Conservation (phyloP, 202 grass and related monocot genomes). For the Setaria italica region DNA sequence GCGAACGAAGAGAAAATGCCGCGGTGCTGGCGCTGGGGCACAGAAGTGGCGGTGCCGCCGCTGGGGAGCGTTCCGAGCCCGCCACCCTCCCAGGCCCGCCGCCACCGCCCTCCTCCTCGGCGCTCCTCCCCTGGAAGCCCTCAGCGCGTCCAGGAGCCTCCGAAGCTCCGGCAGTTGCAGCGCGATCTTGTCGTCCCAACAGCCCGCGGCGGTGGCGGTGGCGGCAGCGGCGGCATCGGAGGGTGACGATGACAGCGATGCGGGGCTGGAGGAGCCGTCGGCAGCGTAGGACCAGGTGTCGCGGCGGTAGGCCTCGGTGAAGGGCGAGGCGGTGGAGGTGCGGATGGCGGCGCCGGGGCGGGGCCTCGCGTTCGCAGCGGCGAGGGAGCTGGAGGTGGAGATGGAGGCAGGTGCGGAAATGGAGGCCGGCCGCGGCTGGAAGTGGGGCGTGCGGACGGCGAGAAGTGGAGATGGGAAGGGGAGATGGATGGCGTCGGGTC, state of each 20-base stretch:
- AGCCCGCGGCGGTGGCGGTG: constrained; percentile 40
- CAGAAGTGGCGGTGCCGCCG: not conserved
- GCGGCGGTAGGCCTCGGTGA: constrained; percentile 89
- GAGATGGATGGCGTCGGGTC: no score
- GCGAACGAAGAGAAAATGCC: not conserved
- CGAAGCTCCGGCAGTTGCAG: constrained; percentile 83
- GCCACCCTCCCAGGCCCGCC: constrained; percentile 62
- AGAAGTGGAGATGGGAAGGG: not conserved
- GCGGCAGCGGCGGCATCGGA: not conserved
- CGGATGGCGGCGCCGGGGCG: constrained; percentile 19
- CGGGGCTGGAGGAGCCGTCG: constrained; percentile 17
- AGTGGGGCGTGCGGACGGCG: constrained; percentile 46
- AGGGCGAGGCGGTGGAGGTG: constrained; percentile 63
- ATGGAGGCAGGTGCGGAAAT: constrained; percentile 28
- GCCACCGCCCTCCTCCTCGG: constrained; percentile 18
- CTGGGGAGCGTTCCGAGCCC: constrained; percentile 13
- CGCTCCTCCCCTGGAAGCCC: constrained; percentile 46
- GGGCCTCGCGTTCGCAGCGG: constrained; percentile 20
- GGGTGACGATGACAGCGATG: not conserved
- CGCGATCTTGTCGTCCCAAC: constrained; percentile 78
- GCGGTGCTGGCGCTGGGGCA: not conserved
- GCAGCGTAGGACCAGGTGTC: constrained; percentile 73
- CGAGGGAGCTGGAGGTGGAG: constrained; percentile 15
- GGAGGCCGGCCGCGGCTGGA: constrained; percentile 36
- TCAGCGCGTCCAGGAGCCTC: constrained; percentile 70